Percentiles rank a stretch among this genome's conserved stretches.
phyloP scores from a whole-genome alignment of 23 red algal genomes.

The Gracilaria vermiculophylla region DNA sequence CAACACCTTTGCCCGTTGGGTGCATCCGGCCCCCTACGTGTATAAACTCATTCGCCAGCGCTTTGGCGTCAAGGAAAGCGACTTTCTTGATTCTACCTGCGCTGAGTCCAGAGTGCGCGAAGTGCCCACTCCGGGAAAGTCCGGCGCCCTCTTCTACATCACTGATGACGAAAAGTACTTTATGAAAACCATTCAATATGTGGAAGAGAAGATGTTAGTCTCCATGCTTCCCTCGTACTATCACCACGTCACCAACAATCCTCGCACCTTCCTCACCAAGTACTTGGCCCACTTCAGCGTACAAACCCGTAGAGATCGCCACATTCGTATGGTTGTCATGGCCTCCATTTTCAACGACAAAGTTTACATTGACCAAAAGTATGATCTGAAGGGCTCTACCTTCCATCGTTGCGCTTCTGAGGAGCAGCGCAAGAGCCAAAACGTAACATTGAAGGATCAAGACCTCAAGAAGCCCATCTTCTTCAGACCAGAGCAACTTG shows the following conservation, averaged over 20 bases:
- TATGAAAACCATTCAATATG: slow-evolving; percentile 83
- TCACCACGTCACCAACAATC: slow-evolving; percentile 54
- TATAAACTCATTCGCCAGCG: slow-evolving; percentile 62
- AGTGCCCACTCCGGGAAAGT: slow-evolving; percentile 83
- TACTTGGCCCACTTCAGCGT: slow-evolving; percentile 89
- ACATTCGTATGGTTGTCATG: slow-evolving; percentile 92
- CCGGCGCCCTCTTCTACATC: slow-evolving; percentile 84
- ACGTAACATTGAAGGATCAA: slow-evolving; percentile 80
- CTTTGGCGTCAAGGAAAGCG: slow-evolving; percentile 74
- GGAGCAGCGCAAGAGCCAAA: slow-evolving; percentile 52
- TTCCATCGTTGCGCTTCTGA: slow-evolving; percentile 58
- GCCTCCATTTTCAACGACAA: slow-evolving; percentile 71
- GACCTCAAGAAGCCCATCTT: slow-evolving; percentile 74
- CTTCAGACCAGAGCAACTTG: slow-evolving; percentile 68
- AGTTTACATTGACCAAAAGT: slow-evolving; percentile 82
- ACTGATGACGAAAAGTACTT: slow-evolving; percentile 91
- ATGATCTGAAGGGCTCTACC: slow-evolving; percentile 87
- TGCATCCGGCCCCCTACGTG: slow-evolving; percentile 75
- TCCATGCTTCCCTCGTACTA: slow-evolving; percentile 79
- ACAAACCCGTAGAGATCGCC: slow-evolving; percentile 66
- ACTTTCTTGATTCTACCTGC: slow-evolving; percentile 81
- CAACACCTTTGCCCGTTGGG: slow-evolving; percentile 59
- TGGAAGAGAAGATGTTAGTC: slow-evolving; percentile 67
- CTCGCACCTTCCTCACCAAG: slow-evolving; percentile 75
- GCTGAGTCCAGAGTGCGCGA: slow-evolving; percentile 66